A percentile compares a stretch with the other conserved stretches of the same genome.
Evolutionary conservation across 192 early-diverging fungal species (phyloP).

Genomic region (Endogone sp.): DNA sequence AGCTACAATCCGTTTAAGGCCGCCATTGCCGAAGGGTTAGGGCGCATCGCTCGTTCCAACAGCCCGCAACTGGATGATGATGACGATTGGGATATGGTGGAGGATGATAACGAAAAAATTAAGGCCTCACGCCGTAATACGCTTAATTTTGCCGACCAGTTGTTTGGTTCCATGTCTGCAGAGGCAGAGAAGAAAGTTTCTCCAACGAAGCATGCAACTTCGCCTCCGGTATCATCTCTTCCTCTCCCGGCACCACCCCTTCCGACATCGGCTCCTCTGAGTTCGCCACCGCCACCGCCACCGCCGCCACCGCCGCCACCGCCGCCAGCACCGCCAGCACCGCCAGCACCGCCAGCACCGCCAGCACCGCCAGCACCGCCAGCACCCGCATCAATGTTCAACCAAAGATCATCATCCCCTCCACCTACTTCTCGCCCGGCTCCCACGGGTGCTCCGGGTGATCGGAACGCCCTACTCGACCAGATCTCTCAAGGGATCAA

Average conservation of each 20-base stretch:
- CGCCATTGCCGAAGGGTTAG: constrained; percentile 8
- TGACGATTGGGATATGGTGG: constrained; percentile 1
- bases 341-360: constrained; percentile 1
- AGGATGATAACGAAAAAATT: too few species aligned
- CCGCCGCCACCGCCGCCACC: background rate
- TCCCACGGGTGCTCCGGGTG: background rate
- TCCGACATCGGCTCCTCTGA: background rate
- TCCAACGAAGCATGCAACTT: background rate
- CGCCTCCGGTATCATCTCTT: background rate
- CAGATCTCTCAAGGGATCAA: constrained; percentile 67
- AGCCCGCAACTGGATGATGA: background rate
- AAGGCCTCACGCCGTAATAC: too few species aligned
- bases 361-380: background rate
- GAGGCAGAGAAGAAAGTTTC: too few species aligned
- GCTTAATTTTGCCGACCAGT: too few species aligned
- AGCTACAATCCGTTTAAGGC: constrained; percentile 40
- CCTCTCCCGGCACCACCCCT: background rate
- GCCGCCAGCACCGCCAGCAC: background rate
- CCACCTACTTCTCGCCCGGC: background rate
- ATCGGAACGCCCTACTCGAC: constrained; percentile 45
- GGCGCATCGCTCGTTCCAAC: background rate
- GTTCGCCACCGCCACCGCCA: constrained; percentile 1
- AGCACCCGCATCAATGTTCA: constrained; percentile 1
- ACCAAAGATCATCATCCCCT: background rate
- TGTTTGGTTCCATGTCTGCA: too few species aligned